Percentiles rank a stretch among this genome's conserved stretches.
Conservation (phyloP, 2,329 filamentous ascomycete species). For the Aspergillus fijiensis region DNA sequence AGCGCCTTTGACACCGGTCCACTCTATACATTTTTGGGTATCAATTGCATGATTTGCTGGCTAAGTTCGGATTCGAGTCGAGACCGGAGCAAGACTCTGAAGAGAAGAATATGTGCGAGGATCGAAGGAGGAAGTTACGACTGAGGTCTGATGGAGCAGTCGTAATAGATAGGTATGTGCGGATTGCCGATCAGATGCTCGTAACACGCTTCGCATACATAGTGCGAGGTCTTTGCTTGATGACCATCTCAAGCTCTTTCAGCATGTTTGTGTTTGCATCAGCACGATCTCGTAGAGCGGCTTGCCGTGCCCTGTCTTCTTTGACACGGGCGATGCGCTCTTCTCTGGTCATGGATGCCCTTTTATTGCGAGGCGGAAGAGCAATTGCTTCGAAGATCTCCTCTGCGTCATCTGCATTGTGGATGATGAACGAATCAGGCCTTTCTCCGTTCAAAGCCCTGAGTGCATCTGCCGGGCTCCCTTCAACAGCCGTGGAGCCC, state of each 20-base stretch:
- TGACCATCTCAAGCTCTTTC: conserved; percentile 86
- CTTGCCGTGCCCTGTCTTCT: conserved; percentile 77
- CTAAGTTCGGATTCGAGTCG: conserved; percentile 16
- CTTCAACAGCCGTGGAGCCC: conserved; percentile 52
- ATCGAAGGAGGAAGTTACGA: not conserved
- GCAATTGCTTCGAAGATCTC: conserved; percentile 93
- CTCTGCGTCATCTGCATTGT: conserved; percentile 53
- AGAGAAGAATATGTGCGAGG: conserved; percentile 8
- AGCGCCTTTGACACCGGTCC: conserved; percentile 35
- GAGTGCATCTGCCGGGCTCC: conserved; percentile 67
- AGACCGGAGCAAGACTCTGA: conserved; percentile 4
- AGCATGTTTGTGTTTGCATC: conserved; percentile 89
- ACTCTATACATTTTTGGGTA: conserved; percentile 37
- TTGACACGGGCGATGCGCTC: conserved; percentile 85
- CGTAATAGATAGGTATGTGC: not conserved
- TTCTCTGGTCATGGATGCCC: conserved; percentile 72
- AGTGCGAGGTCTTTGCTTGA: conserved; percentile 56
- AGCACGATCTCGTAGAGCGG: conserved; percentile 67
- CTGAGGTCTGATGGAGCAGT: not conserved
- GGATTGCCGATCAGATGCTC: conserved; percentile 37
- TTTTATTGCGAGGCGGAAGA: conserved; percentile 63
- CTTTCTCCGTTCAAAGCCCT: conserved; percentile 73
- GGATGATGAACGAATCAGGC: conserved; percentile 27
- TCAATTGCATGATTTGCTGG: conserved; percentile 27
- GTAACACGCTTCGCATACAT: conserved; percentile 44